phyloP scores from a whole-genome alignment of 331 rosid genomes.

The Quercus tomentella region DNA sequence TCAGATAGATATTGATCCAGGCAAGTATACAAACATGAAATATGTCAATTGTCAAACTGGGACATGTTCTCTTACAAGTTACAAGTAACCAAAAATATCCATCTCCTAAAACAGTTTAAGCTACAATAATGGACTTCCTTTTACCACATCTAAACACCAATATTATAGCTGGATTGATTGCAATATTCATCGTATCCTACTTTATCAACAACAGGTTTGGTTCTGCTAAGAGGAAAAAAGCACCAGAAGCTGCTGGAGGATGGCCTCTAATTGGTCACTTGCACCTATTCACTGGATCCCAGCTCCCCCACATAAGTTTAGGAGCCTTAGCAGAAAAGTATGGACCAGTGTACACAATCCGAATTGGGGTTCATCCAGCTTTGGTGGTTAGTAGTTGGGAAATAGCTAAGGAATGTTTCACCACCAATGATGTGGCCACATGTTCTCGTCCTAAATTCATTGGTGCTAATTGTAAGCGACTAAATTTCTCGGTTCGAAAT shows the following conservation, averaged over 20 bases:
- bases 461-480: too few relatives aligned
- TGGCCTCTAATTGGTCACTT: slow-evolving; percentile 44
- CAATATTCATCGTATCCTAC: slow-evolving; percentile 12
- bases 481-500: too few relatives aligned
- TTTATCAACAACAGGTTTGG: neutral
- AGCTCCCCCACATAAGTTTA: slow-evolving; percentile 29
- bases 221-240: neutral
- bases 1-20: neutral
- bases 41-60: neutral
- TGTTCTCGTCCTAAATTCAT: slow-evolving; percentile 44
- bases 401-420: slow-evolving; percentile 53
- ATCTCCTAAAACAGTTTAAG: neutral
- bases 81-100: neutral
- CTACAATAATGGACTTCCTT: slow-evolving; percentile 9
- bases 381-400: slow-evolving; percentile 43
- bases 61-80: neutral
- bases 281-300: slow-evolving; percentile 9
- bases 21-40: neutral
- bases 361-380: slow-evolving; percentile 33
- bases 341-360: slow-evolving; percentile 44
- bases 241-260: slow-evolving; percentile 29
- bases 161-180: neutral
- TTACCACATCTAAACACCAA: neutral
- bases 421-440: slow-evolving; percentile 33
- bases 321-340: slow-evolving; percentile 38